Evolutionary conservation across 179 eudicot species (phyloP).

Genomic region (Spergularia azorica): DNA sequence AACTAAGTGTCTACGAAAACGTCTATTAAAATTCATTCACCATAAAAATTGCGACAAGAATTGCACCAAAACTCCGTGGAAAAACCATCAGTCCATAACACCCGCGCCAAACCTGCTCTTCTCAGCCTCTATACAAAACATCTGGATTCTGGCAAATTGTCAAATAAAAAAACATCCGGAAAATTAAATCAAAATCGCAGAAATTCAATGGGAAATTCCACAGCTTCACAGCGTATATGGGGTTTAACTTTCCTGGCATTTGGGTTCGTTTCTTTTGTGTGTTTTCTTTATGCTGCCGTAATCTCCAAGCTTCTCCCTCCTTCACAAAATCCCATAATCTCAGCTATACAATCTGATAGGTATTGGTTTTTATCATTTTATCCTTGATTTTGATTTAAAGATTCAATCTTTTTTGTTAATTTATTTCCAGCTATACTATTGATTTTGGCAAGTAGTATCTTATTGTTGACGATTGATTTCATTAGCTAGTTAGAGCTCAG

Average conservation of each 20-base stretch:
- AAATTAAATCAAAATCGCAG: background rate
- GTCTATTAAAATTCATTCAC: too few relatives aligned
- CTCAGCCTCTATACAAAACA: too few relatives aligned
- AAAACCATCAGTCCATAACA: too few relatives aligned
- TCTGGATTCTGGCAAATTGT: too few relatives aligned
- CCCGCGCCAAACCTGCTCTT: too few relatives aligned
- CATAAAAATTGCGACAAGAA: too few relatives aligned
- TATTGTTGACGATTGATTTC: background rate
- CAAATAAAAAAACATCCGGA: background rate
- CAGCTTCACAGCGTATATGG: slow-evolving; percentile 23
- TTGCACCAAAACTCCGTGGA: too few relatives aligned
- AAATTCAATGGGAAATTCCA: slow-evolving; percentile 18
- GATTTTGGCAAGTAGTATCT: background rate
- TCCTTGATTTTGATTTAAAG: background rate
- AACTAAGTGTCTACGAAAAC: too few relatives aligned
- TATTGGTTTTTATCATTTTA: slow-evolving; percentile 1
- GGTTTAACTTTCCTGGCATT: slow-evolving; percentile 45
- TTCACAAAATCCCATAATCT: slow-evolving; percentile 38
- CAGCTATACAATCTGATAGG: slow-evolving; percentile 58
- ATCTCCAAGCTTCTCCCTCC: slow-evolving; percentile 55
- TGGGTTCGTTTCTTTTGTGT: slow-evolving; percentile 45
- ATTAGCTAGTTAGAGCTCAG: too few relatives aligned
- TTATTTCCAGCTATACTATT: background rate
- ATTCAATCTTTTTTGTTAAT: background rate
- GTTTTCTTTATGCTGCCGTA: slow-evolving; percentile 51